Conservation (phyloP, 768 basidiomycete species). For the Macrolepiota dolichaula region DNA sequence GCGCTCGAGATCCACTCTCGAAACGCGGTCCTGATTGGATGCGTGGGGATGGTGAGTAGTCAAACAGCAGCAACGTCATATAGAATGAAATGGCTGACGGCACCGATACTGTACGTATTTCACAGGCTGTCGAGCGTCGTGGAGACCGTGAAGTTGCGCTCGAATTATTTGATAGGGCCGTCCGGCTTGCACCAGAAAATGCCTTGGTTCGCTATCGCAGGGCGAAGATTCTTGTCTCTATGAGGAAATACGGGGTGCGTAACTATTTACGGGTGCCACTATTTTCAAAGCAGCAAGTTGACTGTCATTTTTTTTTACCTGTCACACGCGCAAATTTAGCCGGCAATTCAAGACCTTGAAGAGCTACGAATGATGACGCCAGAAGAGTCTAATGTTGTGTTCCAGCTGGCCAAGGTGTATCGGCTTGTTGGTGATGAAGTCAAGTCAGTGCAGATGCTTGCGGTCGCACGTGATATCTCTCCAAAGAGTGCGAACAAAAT, state of each 20-base stretch:
- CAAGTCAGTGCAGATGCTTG: slow-evolving; percentile 82
- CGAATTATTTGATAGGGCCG: slow-evolving; percentile 77
- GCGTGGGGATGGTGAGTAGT: slow-evolving; percentile 88
- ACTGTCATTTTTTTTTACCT: slow-evolving; percentile 19
- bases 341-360: slow-evolving; percentile 79
- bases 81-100: slow-evolving; percentile 19
- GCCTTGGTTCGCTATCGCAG: slow-evolving; percentile 92
- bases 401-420: slow-evolving; percentile 93
- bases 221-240: slow-evolving; percentile 84
- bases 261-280: slow-evolving; percentile 14
- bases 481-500: slow-evolving; percentile 87
- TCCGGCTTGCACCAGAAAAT: slow-evolving; percentile 78
- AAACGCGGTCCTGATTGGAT: slow-evolving; percentile 94
- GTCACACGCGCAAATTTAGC: slow-evolving; percentile 38
- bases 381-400: slow-evolving; percentile 95
- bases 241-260: slow-evolving; percentile 81
- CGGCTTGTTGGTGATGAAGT: slow-evolving; percentile 74
- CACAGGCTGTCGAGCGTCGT: slow-evolving; percentile 84
- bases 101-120: slow-evolving; percentile 24
- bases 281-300: not conserved
- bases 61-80: slow-evolving; percentile 15
- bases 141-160: slow-evolving; percentile 77
- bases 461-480: slow-evolving; percentile 89
- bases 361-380: slow-evolving; percentile 78
- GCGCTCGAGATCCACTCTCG: slow-evolving; percentile 90